Base-by-base conservation (phyloP, 2,329 filamentous ascomycete species). In the Graphium sp. region DNA sequence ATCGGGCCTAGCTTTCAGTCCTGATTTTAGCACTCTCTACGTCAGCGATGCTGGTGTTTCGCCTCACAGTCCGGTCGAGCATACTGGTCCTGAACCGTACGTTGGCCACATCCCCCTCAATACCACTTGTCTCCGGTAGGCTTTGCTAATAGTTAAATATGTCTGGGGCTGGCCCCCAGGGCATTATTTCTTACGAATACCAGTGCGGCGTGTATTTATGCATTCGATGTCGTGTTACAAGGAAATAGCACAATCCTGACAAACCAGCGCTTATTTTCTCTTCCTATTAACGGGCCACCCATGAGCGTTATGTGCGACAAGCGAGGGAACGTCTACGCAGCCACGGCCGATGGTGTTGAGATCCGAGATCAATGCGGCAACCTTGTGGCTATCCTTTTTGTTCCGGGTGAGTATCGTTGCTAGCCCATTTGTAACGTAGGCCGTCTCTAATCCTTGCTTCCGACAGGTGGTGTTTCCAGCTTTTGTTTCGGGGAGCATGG, bases 251-350 rank as follows among this genome's bases (percentile, higher is more conserved):
- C 24, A 43, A 67, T 15, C 42, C 37, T n/a, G n/a, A n/a, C n/a
- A 2, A 66, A 66, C 37, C 50, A 55, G 11, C 49, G 62, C 18
- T 40, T 67, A 0, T 69, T 70, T 33, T 58, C 60, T 3, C 56
- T 60, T 40, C 56, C 57, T 1, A 54, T 59, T 22, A 46, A 40
- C 0, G 60, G 60, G 0, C 48, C 62, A 3, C 63, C 63, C 0
- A 57, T 49, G 34, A 53, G 49, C n/a, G 58, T 63, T 32, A 59
- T 60, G 32, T 57, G 52, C 31, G 59, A 62, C 27, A 35, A 48
- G 0, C 29, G 50, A 5, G 61, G 60, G 1, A 62, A 64, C 30
- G 53, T 66, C 1, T 65, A 62, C 41, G 47, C 53, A 18, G 60
- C 57, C 3, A 59, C 54, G 26, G 57, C 56, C 3, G 60, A 64